phyloP scores from a whole-genome alignment of 257 asterid genomes.

The Jacaranda copaia region DNA sequence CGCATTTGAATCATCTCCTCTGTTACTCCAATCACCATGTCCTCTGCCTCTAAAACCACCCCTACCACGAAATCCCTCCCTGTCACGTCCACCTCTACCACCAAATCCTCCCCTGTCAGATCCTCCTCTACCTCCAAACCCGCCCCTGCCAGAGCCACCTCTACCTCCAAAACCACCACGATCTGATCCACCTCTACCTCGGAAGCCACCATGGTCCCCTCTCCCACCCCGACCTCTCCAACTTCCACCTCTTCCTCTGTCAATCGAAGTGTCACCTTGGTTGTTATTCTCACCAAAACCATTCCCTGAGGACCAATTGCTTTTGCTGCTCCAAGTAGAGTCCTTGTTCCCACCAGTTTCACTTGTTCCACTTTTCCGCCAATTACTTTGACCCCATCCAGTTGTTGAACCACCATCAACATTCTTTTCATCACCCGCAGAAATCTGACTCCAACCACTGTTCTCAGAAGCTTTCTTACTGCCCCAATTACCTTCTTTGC shows the following conservation, averaged over 20 bases:
- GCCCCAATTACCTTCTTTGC: constrained; percentile 42
- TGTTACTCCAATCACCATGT: constrained; percentile 70
- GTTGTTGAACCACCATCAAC: constrained; percentile 56
- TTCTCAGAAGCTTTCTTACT: constrained; percentile 45
- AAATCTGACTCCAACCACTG: constrained; percentile 38
- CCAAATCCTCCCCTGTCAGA: constrained; percentile 44
- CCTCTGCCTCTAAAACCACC: constrained; percentile 73
- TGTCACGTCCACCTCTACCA: constrained; percentile 42
- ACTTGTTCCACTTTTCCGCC: constrained; percentile 52
- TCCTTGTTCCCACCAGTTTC: constrained; percentile 57
- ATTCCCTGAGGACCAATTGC: constrained; percentile 70
- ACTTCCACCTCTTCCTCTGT: constrained; percentile 69
- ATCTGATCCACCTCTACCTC: constrained; percentile 65
- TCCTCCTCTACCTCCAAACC: constrained; percentile 55
- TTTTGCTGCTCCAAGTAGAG: constrained; percentile 67
- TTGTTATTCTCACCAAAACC: constrained; percentile 51
- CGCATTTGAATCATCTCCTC: constrained; percentile 60
- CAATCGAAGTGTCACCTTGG: constrained; percentile 50
- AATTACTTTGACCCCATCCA: constrained; percentile 83
- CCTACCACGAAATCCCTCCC: constrained; percentile 50
- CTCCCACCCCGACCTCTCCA: constrained; percentile 70
- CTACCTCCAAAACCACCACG: constrained; percentile 68
- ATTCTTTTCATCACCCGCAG: constrained; percentile 34
- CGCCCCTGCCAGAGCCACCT: constrained; percentile 55
- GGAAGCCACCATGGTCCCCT: constrained; percentile 61